Base-by-base conservation (phyloP, 2,329 filamentous ascomycete genomes). In the Stachybotrys chlorohalonatus region DNA sequence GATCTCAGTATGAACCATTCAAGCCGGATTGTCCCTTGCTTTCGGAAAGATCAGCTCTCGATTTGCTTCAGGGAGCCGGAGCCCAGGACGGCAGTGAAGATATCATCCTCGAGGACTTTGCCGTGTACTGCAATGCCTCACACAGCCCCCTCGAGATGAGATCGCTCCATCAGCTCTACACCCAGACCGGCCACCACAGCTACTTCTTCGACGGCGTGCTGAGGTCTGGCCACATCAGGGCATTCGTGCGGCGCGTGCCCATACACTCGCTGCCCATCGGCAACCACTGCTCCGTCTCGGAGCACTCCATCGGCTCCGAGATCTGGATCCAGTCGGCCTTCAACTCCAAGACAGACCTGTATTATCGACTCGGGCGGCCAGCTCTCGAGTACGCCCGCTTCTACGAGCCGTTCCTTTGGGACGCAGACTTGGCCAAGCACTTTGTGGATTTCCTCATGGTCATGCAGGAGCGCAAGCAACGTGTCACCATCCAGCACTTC, bases 401-500 rank as follows among this genome's bases (percentile, higher is more conserved):
- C 60, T 79, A 85, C 56, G 51, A 69, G 0, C 76, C 81, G 0
- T 93, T 90, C 57, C 56, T 84, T 0, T 94, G 88, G 88, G 68
- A 92, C 1, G 85, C 83, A 0, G 78, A 86, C 53, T 71, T 94
- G 0, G 76, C 80, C 0, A 93, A 92, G 63, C 83, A 90, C 61
- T 78, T 87, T 30, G 75, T 91, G 1, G 86, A 91, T 57, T 94
- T 80, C 59, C 72, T 87, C 51, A 66, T 69, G 3, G 52, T 64
- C 9, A 68, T 73, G 55, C 60, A 66, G 3, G 59, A 66, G 8
- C 57, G 58, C 11, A 51, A 60, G 0, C 62, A 60, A 0, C 64
- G 63, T 1, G 76, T 87, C 1, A 67, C 69, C 0, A 71, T 91
- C 0, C 54, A 70, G 3, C 70, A 83, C 52, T 92, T 94, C 58